phyloP scores from a whole-genome alignment of 352 stramenopile genomes.

The Globisporangium barbulae region DNA sequence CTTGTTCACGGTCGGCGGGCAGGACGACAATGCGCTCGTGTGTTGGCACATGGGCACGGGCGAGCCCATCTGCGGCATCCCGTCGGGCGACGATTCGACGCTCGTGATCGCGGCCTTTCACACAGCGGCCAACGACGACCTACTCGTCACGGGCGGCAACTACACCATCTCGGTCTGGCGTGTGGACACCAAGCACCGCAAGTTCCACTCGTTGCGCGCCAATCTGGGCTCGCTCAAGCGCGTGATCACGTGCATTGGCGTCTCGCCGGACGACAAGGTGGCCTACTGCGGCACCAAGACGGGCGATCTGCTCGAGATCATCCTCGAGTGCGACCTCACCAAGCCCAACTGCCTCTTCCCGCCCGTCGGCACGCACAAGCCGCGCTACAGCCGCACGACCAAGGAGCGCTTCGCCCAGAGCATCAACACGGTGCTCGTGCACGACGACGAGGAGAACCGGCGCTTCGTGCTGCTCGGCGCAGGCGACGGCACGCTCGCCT shows the following conservation, averaged over 20 bases:
- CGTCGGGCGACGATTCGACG: constrained; percentile 91
- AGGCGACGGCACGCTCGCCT: constrained; percentile 90
- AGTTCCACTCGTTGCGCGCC: constrained; percentile 93
- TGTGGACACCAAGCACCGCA: constrained; percentile 85
- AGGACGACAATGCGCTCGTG: constrained; percentile 97
- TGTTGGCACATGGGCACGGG: constrained; percentile 93
- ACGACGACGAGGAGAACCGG: constrained; percentile 87
- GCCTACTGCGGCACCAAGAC: constrained; percentile 95
- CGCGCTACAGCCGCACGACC: constrained; percentile 87
- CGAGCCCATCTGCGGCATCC: constrained; percentile 90
- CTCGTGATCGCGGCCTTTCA: constrained; percentile 89
- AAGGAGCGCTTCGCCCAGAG: constrained; percentile 93
- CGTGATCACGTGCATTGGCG: constrained; percentile 91
- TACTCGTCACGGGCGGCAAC: constrained; percentile 94
- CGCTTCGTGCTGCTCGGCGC: constrained; percentile 88
- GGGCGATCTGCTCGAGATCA: constrained; percentile 94
- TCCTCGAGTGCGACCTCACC: constrained; percentile 93
- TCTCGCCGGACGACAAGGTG: constrained; percentile 91
- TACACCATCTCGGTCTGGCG: constrained; percentile 91
- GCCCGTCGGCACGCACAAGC: constrained; percentile 74
- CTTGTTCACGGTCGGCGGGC: constrained; percentile 91
- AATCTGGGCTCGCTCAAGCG: constrained; percentile 93
- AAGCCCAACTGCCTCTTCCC: constrained; percentile 82
- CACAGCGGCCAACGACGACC: constrained; percentile 79
- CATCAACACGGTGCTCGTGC: constrained; percentile 82